These are phyloP conservation scores for Aspergillus steynii DNA, from an alignment of 495 filamentous ascomycete genomes.

Conservation along the genomic window DNA sequence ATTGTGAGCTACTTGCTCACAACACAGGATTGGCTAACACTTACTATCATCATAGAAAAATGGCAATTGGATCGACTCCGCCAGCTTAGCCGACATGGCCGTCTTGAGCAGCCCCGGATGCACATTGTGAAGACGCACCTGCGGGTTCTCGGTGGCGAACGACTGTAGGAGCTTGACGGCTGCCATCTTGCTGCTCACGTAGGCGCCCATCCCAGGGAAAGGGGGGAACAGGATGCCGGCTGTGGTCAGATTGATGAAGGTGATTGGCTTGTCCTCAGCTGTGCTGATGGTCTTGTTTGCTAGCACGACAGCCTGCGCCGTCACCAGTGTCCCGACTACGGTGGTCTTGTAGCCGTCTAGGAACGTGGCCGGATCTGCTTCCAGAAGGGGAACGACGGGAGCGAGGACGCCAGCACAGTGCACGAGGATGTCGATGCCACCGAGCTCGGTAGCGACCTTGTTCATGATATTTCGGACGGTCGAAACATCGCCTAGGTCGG, in stretches of 20 bases:
- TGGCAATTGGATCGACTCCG: conserved; percentile 17
- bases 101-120: conserved; percentile 42
- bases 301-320: conserved; percentile 30
- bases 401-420: conserved; percentile 32
- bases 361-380: conserved; percentile 26
- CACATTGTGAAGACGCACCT: conserved; percentile 36
- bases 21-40: conserved; percentile 12
- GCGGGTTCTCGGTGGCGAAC: conserved; percentile 42
- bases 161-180: conserved; percentile 39
- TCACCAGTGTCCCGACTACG: conserved; percentile 33
- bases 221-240: conserved; percentile 28
- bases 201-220: conserved; percentile 31
- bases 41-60: conserved; percentile 20
- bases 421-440: conserved; percentile 37
- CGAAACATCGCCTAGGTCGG: conserved; percentile 22
- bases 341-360: conserved; percentile 34
- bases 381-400: conserved; percentile 18
- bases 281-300: conserved; percentile 10
- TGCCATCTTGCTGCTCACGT: conserved; percentile 40
- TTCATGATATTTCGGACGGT: conserved; percentile 15
- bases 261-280: conserved; percentile 19
- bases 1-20: conserved; percentile 1
- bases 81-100: conserved; percentile 24
- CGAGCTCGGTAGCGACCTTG: conserved; percentile 16
- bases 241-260: conserved; percentile 34